A percentile compares a stretch with the other conserved stretches of the same genome.
phyloP scores from a whole-genome alignment of 202 grass and related monocot genomes.

The Schoenoplectus tabernaemontani region DNA sequence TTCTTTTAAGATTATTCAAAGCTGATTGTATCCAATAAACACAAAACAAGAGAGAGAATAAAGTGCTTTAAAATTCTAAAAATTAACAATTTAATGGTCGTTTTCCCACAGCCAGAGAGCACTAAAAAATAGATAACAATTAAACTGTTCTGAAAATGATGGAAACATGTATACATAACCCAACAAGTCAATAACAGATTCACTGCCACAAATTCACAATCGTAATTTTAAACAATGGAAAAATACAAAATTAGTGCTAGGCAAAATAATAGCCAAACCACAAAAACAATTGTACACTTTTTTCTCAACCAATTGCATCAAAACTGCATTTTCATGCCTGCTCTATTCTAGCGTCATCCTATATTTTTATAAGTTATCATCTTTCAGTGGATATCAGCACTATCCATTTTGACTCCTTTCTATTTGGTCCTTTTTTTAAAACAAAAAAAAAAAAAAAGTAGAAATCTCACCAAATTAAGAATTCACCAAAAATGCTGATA shows the following conservation, averaged over 20 bases:
- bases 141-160: background rate
- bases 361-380: background rate
- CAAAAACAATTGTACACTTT: background rate
- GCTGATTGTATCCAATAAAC: background rate
- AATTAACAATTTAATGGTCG: background rate
- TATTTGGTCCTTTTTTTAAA: conserved; percentile 20
- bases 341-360: conserved; percentile 14
- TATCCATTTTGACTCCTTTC: conserved; percentile 39
- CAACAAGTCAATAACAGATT: background rate
- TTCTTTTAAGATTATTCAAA: background rate
- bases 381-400: conserved; percentile 56
- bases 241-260: background rate
- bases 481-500: background rate
- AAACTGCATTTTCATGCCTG: background rate
- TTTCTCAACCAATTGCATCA: background rate
- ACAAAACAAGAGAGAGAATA: background rate
- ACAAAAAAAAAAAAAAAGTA: background rate
- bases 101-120: background rate
- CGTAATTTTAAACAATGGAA: background rate
- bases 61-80: background rate
- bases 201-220: conserved; percentile 3
- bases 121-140: background rate
- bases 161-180: background rate
- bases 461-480: background rate
- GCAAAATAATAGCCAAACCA: conserved; percentile 2